These are phyloP conservation scores for Huiozyma sinensis DNA, from an alignment of 805 yeast species.

Conservation along the genomic window DNA sequence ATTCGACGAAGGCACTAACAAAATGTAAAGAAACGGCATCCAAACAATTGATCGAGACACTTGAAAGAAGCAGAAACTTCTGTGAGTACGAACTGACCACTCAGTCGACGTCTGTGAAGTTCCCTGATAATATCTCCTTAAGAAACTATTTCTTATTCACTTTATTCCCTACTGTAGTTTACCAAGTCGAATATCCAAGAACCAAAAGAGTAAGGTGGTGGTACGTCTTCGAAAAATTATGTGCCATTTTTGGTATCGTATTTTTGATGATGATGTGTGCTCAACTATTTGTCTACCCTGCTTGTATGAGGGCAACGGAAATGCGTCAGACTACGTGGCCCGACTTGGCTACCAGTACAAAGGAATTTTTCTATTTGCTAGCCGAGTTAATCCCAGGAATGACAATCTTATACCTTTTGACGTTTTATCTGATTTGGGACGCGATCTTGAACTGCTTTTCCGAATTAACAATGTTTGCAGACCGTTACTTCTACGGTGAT, in stretches of 20 bases:
- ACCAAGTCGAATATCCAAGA: slow-evolving; percentile 75
- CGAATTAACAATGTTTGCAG: slow-evolving; percentile 77
- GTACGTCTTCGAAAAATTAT: slow-evolving; percentile 56
- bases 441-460: slow-evolving; percentile 83
- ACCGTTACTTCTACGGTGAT: slow-evolving; percentile 85
- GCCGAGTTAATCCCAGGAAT: slow-evolving; percentile 74
- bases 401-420: slow-evolving; percentile 59
- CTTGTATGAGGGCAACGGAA: slow-evolving; percentile 49
- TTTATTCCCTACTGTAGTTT: slow-evolving; percentile 83
- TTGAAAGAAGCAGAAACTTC: slow-evolving; percentile 46
- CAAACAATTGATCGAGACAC: slow-evolving; percentile 24
- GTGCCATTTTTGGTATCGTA: slow-evolving; percentile 82
- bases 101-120: slow-evolving; percentile 36
- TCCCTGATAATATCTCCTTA: slow-evolving; percentile 65
- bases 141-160: slow-evolving; percentile 64
- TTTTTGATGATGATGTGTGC: slow-evolving; percentile 72
- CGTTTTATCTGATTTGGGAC: slow-evolving; percentile 91
- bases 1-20: slow-evolving; percentile 36
- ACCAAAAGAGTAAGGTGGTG: slow-evolving; percentile 56
- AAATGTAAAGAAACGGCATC: slow-evolving; percentile 25
- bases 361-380: slow-evolving; percentile 32
- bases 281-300: slow-evolving; percentile 64
- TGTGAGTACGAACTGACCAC: slow-evolving; percentile 61
- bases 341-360: slow-evolving; percentile 11
- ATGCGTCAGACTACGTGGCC: slow-evolving; percentile 31